Evolutionary conservation across 176 grass and related monocot genomes (phyloP).

Genomic region (Musa schizocarpa): DNA sequence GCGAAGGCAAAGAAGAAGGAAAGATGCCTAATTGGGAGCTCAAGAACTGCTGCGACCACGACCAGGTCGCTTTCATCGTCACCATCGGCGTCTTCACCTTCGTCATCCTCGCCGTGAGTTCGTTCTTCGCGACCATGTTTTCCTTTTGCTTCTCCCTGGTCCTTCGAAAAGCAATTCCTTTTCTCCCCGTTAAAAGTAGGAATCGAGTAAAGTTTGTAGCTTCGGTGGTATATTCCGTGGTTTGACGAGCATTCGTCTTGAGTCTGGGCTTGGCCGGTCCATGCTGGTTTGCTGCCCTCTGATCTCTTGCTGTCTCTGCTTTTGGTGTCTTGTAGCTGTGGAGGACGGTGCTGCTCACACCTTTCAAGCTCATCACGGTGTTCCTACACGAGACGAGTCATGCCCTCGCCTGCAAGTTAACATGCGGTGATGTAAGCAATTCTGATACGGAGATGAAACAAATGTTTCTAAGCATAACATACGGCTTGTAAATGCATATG

Average conservation of each 20-base stretch:
- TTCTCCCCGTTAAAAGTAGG: background rate
- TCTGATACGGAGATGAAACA: background rate
- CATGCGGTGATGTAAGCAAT: conserved; percentile 78
- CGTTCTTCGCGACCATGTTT: background rate
- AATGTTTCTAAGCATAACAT: background rate
- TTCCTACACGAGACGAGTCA: conserved; percentile 99
- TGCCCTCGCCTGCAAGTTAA: conserved; percentile 96
- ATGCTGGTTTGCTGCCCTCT: background rate
- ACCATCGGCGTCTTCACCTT: conserved; percentile 76
- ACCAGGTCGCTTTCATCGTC: conserved; percentile 63
- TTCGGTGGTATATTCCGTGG: background rate
- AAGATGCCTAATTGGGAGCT: conserved; percentile 85
- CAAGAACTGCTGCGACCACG: conserved; percentile 65
- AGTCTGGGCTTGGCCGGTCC: background rate
- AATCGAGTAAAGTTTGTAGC: background rate
- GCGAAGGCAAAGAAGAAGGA: background rate
- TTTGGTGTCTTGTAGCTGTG: conserved; percentile 44
- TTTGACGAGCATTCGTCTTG: background rate
- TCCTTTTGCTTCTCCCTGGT: background rate
- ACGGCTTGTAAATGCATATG: too few species aligned
- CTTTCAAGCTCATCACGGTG: conserved; percentile 99
- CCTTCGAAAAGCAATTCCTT: background rate
- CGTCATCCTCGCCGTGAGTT: conserved; percentile 68
- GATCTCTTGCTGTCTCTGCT: background rate
- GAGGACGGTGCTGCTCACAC: conserved; percentile 84